phyloP scores from a whole-genome alignment of 352 stramenopile genomes.

The Phytophthora meadii region DNA sequence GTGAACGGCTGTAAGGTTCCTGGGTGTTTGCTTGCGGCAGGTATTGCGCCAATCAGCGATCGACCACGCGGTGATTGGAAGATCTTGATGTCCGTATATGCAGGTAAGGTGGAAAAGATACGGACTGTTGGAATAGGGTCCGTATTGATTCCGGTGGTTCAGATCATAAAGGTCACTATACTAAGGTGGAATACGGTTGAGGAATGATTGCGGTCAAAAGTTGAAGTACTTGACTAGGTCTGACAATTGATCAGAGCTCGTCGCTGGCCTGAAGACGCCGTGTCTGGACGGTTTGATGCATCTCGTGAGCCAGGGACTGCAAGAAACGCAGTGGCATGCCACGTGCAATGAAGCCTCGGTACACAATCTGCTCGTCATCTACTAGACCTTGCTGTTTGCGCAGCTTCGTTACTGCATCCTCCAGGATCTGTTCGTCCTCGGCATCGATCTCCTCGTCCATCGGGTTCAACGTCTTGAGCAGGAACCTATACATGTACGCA shows the following conservation, averaged over 20 bases:
- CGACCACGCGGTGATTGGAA: conserved; percentile 30
- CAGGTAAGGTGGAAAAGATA: background rate
- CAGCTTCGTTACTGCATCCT: conserved; percentile 41
- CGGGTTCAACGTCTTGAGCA: conserved; percentile 67
- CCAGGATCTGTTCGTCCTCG: conserved; percentile 50
- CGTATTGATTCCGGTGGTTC: conserved; percentile 15
- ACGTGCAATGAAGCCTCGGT: conserved; percentile 62
- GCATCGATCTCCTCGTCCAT: conserved; percentile 52
- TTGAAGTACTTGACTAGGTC: conserved; percentile 24
- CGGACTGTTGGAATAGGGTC: background rate
- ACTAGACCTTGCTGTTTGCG: conserved; percentile 53
- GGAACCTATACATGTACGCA: conserved; percentile 37
- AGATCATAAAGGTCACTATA: conserved; percentile 5
- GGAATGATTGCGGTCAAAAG: conserved; percentile 22
- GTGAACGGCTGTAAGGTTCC: conserved; percentile 5
- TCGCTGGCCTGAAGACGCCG: conserved; percentile 33
- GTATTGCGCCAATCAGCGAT: conserved; percentile 42
- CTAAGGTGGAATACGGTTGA: background rate
- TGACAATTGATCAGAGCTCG: conserved; percentile 34
- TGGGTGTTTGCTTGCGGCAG: background rate
- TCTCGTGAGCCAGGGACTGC: conserved; percentile 50
- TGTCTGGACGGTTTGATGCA: conserved; percentile 52
- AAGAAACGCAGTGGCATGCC: conserved; percentile 61
- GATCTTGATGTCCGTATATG: background rate
- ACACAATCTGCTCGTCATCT: conserved; percentile 51